Conservation (phyloP, 2,329 filamentous ascomycete genomes). For the Cryphonectria radicalis region DNA sequence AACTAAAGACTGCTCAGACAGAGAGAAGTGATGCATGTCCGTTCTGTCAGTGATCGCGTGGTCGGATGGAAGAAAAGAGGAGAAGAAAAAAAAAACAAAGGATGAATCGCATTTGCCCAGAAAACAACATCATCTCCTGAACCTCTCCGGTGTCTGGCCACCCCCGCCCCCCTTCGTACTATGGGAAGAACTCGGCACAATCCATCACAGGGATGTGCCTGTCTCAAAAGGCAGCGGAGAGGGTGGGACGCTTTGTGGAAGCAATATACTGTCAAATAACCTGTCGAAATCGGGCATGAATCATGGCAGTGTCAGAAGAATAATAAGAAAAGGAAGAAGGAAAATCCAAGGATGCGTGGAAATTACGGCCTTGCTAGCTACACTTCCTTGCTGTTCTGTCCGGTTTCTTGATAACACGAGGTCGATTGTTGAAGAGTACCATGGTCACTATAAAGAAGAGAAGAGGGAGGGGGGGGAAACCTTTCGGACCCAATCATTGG, state of each 20-base stretch:
- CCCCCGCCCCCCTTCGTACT: background rate
- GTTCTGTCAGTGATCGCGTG: background rate
- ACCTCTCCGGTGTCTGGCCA: background rate
- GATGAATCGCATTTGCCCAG: background rate
- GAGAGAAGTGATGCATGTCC: background rate
- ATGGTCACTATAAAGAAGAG: background rate
- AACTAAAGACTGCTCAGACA: no score
- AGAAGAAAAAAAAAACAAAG: no score
- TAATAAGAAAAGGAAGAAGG: background rate
- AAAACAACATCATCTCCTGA: background rate
- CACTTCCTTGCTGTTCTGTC: no score
- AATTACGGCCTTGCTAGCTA: background rate
- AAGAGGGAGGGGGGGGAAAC: background rate
- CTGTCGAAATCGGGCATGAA: background rate
- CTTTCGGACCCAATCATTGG: background rate
- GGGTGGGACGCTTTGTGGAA: background rate
- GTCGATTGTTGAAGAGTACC: background rate
- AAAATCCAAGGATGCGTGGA: background rate
- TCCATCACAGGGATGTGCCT: slow-evolving; percentile 5
- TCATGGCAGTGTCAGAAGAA: background rate
- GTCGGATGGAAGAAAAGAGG: background rate
- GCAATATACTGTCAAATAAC: no score
- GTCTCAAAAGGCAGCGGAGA: background rate
- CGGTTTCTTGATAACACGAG: background rate
- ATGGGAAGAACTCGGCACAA: background rate